Percentiles rank a stretch among this genome's conserved stretches.
phyloP scores from a whole-genome alignment of 139 green algal genomes.

The Coelastrella sp. region DNA sequence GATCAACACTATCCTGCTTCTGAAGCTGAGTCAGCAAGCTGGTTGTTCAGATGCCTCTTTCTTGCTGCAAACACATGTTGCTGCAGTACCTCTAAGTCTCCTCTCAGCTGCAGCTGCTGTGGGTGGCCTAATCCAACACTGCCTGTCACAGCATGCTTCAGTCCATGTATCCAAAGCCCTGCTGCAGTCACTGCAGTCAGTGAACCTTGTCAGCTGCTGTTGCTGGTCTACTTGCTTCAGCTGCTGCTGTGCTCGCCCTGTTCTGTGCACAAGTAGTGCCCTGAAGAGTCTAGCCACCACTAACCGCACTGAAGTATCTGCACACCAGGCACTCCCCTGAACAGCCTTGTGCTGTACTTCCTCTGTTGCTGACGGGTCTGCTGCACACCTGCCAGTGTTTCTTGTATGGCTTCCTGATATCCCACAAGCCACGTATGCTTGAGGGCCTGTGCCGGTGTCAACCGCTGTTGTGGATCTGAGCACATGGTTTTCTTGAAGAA shows the following conservation, averaged over 20 bases:
- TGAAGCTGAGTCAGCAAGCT: too few species aligned
- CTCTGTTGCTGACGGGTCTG: not conserved
- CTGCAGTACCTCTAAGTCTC: conserved; percentile 22
- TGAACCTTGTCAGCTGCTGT: too few species aligned
- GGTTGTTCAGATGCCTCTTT: not conserved
- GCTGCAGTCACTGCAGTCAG: too few species aligned
- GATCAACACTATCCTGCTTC: not conserved
- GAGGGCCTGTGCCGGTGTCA: not conserved
- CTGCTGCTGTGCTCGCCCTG: not conserved
- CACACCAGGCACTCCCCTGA: too few species aligned
- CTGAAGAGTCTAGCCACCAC: not conserved
- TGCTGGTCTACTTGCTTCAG: not conserved
- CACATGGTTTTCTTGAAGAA: not conserved
- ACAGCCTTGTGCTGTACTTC: too few species aligned
- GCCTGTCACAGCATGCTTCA: not conserved
- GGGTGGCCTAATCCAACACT: not conserved
- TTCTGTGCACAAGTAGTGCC: not conserved
- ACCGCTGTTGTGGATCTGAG: not conserved
- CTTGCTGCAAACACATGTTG: not conserved
- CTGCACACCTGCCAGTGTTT: not conserved
- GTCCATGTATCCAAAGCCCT: not conserved
- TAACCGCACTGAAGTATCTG: too few species aligned
- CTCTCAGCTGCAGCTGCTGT: conserved; percentile 26
- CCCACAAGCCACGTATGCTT: not conserved
- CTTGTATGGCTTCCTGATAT: not conserved